Evolutionary conservation across 2,329 filamentous ascomycete species (phyloP).

Genomic region (Fusarium neocosmosporiellum): DNA sequence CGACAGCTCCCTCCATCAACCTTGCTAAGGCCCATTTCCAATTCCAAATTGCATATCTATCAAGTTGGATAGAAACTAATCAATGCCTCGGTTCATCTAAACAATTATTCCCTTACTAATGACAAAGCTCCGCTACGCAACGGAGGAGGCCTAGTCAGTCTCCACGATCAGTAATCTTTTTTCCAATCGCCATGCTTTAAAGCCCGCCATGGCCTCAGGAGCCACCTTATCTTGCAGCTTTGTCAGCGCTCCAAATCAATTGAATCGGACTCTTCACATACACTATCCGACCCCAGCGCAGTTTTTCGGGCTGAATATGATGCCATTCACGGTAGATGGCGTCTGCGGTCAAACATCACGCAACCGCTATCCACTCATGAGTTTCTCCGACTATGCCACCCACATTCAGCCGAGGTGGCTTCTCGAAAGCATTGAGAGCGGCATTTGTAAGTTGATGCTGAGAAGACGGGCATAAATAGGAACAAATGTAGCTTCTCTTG

Average conservation of each 20-base stretch:
- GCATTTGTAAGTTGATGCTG: background rate
- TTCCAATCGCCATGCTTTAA: background rate
- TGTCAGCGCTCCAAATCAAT: background rate
- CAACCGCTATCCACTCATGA: background rate
- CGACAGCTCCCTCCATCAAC: background rate
- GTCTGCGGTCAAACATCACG: slow-evolving; percentile 1
- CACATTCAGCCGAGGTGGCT: background rate
- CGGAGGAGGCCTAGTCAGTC: background rate
- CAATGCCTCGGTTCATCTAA: background rate
- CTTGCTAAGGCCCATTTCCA: background rate
- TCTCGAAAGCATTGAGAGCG: background rate
- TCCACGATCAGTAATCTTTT: slow-evolving; percentile 7
- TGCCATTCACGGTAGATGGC: background rate
- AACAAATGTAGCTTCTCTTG: background rate
- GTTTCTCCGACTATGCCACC: background rate
- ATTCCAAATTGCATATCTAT: background rate
- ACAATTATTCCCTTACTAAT: background rate
- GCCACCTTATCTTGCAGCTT: slow-evolving; percentile 2
- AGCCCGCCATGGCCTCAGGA: background rate
- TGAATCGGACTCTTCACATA: slow-evolving; percentile 1
- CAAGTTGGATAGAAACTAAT: background rate
- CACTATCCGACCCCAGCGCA: background rate
- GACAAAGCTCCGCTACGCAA: background rate
- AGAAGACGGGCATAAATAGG: background rate
- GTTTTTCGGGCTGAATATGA: background rate